A percentile compares a stretch with the other conserved stretches of the same genome.
These are phyloP conservation scores for Ophiostoma populinum DNA, from an alignment of 2,329 filamentous ascomycete species.

Conservation along the genomic window DNA sequence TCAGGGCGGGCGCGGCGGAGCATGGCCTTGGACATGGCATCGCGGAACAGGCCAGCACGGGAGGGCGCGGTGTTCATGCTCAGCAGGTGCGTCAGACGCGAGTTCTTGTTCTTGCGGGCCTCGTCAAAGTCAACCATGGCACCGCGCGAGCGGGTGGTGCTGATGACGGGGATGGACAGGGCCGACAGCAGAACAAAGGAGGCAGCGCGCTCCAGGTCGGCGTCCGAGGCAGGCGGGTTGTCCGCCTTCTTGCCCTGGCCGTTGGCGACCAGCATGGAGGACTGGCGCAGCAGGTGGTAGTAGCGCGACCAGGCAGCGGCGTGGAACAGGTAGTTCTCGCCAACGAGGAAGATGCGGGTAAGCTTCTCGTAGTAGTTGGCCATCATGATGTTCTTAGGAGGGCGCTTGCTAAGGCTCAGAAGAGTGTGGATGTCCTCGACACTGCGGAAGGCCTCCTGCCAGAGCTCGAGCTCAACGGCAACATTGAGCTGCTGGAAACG, in stretches of 20 bases:
- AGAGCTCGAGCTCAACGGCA: conserved; percentile 90
- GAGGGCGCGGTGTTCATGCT: conserved; percentile 85
- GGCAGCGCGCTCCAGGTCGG: conserved; percentile 82
- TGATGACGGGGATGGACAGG: conserved; percentile 96
- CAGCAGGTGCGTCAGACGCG: conserved; percentile 83
- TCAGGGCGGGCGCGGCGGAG: conserved; percentile 84
- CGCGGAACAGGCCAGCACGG: conserved; percentile 81
- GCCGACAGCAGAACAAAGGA: conserved; percentile 92
- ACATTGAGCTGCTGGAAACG: conserved; percentile 98
- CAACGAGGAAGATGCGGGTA: conserved; percentile 94
- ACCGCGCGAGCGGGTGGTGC: conserved; percentile 87
- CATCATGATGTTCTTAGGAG: conserved; percentile 99
- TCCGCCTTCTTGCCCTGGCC: conserved; percentile 87
- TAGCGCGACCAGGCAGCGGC: conserved; percentile 94
- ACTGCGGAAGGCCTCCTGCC: conserved; percentile 98
- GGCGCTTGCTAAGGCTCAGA: conserved; percentile 92
- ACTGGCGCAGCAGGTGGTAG: conserved; percentile 90
- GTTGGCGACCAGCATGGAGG: conserved; percentile 61
- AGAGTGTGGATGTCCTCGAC: conserved; percentile 98
- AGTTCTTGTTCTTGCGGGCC: conserved; percentile 97
- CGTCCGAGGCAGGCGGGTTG: conserved; percentile 76
- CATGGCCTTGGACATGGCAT: conserved; percentile 86
- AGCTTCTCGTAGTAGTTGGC: conserved; percentile 99
- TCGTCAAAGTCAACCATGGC: conserved; percentile 95
- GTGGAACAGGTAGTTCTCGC: conserved; percentile 98